Conservation (phyloP, 2,329 filamentous ascomycete species). For the Phialophora chinensis region DNA sequence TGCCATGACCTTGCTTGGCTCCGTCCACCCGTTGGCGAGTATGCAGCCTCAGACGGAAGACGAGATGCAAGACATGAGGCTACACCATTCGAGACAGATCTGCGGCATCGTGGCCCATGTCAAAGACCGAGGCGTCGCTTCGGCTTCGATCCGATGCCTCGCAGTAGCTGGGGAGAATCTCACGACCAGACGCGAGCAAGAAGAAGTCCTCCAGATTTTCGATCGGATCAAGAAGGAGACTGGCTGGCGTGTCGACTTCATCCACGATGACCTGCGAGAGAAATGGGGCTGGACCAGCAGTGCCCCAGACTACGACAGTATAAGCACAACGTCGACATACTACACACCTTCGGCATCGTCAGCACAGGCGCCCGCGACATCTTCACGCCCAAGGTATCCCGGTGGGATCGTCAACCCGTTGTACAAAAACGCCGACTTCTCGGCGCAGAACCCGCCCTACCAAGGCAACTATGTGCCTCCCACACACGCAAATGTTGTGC, state of each 20-base stretch:
- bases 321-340: constrained; percentile 40
- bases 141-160: constrained; percentile 78
- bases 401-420: constrained; percentile 71
- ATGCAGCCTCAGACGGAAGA: constrained; percentile 63
- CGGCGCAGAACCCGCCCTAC: constrained; percentile 78
- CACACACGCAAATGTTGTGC: constrained; percentile 34
- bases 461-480: constrained; percentile 80
- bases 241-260: constrained; percentile 75
- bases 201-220: constrained; percentile 79
- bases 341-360: constrained; percentile 35
- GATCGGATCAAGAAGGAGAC: constrained; percentile 76
- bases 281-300: constrained; percentile 75
- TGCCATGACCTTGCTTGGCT: constrained; percentile 77
- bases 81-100: constrained; percentile 79
- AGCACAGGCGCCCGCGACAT: constrained; percentile 22
- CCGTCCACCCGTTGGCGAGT: constrained; percentile 70
- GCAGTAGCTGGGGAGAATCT: constrained; percentile 78
- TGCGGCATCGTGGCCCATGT: constrained; percentile 89
- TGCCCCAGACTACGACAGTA: constrained; percentile 46
- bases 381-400: constrained; percentile 45
- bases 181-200: constrained; percentile 71
- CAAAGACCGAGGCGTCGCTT: constrained; percentile 78
- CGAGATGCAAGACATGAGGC: constrained; percentile 73
- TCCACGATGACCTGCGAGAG: constrained; percentile 74
- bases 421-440: constrained; percentile 74